Percentiles rank a stretch among this genome's conserved stretches.
Evolutionary conservation across 2,329 filamentous ascomycete species (phyloP).

Genomic region (Cercospora sp.): DNA sequence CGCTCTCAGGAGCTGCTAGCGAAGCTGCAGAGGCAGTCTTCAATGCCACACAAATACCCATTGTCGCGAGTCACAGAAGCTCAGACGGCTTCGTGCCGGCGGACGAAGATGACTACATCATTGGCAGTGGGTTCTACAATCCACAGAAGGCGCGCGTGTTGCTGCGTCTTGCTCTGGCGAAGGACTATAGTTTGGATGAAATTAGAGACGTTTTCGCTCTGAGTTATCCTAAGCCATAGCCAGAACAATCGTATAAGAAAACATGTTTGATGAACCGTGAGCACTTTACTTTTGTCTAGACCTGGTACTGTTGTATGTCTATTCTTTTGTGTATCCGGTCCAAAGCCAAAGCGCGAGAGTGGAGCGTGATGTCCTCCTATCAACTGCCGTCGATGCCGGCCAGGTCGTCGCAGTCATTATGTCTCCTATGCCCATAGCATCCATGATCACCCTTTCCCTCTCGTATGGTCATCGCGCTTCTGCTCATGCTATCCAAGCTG

Average conservation of each 20-base stretch:
- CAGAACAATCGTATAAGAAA: not conserved
- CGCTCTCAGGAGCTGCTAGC: slow-evolving; percentile 46
- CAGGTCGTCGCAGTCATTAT: not conserved
- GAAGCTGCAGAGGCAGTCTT: slow-evolving; percentile 48
- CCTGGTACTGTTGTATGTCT: not conserved
- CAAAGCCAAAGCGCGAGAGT: not conserved
- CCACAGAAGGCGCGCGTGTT: slow-evolving; percentile 58
- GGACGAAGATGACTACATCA: slow-evolving; percentile 32
- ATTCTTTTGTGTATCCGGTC: not conserved
- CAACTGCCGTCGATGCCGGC: not conserved
- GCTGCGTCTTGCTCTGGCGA: slow-evolving; percentile 44
- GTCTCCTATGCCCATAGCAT: not conserved
- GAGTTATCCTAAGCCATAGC: slow-evolving; percentile 17
- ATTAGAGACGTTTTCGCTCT: slow-evolving; percentile 41
- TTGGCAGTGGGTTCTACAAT: slow-evolving; percentile 56
- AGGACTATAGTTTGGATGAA: slow-evolving; percentile 45
- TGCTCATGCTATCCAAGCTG: not conserved
- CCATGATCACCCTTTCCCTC: too few species aligned
- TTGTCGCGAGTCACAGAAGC: slow-evolving; percentile 55
- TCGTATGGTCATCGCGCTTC: not conserved
- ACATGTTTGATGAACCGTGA: not conserved
- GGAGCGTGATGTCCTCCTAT: not conserved
- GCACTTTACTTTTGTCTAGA: not conserved
- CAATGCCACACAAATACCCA: slow-evolving; percentile 49
- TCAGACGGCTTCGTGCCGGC: slow-evolving; percentile 54